These are phyloP conservation scores for Microdochium nivale DNA, from an alignment of 2,329 filamentous ascomycete species.

Conservation along the genomic window DNA sequence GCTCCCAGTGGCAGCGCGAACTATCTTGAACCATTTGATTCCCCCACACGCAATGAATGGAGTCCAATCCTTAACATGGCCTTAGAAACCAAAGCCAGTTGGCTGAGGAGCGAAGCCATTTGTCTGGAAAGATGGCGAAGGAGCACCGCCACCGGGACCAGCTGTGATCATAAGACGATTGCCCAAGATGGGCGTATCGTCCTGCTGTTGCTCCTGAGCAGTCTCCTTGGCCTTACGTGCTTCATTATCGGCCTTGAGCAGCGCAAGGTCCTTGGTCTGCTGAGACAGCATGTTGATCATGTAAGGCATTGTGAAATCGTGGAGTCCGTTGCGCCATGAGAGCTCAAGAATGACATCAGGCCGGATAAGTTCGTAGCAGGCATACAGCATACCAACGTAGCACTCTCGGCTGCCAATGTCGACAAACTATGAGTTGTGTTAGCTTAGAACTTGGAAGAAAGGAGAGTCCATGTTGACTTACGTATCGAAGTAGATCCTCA, in stretches of 20 bases:
- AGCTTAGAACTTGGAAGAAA: conserved; percentile 15
- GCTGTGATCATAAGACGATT: conserved; percentile 93
- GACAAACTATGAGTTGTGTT: conserved; percentile 64
- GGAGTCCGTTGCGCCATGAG: conserved; percentile 90
- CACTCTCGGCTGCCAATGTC: conserved; percentile 98
- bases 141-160: conserved; percentile 57
- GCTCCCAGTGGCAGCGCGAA: too few relatives aligned
- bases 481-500: conserved; percentile 91
- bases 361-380: conserved; percentile 94
- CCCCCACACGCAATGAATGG: too few relatives aligned
- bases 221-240: conserved; percentile 73
- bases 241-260: conserved; percentile 92
- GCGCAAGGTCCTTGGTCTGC: conserved; percentile 77
- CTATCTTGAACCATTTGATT: too few relatives aligned
- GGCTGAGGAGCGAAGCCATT: conserved; percentile 88
- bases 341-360: conserved; percentile 90
- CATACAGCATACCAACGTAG: conserved; percentile 99
- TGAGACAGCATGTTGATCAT: conserved; percentile 98
- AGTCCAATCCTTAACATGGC: too few relatives aligned
- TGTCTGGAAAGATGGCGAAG: conserved; percentile 64
- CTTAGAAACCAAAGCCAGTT: conserved; percentile 64
- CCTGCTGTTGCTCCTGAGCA: conserved; percentile 74
- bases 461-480: conserved; percentile 47
- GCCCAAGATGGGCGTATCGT: conserved; percentile 88
- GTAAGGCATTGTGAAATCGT: conserved; percentile 98